Evolutionary conservation across 2,329 filamentous ascomycete species (phyloP).

Genomic region (Claviceps citrina): DNA sequence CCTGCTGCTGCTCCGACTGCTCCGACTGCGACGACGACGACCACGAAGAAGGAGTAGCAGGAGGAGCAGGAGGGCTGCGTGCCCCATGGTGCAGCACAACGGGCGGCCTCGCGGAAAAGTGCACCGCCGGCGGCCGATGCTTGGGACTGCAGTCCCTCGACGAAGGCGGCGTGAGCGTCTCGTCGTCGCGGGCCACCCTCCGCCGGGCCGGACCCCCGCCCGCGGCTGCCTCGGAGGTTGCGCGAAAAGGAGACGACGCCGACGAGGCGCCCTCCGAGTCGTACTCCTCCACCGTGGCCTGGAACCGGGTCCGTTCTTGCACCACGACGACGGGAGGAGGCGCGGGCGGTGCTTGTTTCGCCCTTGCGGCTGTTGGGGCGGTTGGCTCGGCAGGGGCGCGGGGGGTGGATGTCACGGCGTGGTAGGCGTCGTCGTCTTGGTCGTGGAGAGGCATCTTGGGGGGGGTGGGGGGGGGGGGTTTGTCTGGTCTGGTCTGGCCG

Average conservation of each 20-base stretch:
- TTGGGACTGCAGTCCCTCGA: constrained; percentile 6
- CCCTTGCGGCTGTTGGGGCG: background rate
- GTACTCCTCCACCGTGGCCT: constrained; percentile 12
- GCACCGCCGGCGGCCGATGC: constrained; percentile 15
- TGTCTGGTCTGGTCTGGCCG: no score
- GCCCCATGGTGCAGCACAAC: constrained; percentile 13
- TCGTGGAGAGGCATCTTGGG: no score
- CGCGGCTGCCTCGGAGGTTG: no score
- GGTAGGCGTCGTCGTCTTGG: no score
- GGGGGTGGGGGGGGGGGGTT: no score
- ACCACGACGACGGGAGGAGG: background rate
- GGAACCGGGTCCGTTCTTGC: constrained; percentile 1
- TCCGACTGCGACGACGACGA: background rate
- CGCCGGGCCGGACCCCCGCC: background rate
- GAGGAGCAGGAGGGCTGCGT: background rate
- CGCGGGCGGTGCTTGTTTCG: no score
- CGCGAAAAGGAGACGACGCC: no score
- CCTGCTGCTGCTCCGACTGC: no score
- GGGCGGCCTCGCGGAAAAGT: constrained; percentile 17
- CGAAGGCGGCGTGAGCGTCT: background rate
- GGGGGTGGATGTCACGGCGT: no score
- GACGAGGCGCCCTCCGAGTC: background rate
- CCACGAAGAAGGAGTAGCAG: background rate
- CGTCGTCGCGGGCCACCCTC: background rate
- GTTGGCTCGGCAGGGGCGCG: background rate